phyloP scores from a whole-genome alignment of 1,284 basidiomycete genomes.

The Trametes pubescens region DNA sequence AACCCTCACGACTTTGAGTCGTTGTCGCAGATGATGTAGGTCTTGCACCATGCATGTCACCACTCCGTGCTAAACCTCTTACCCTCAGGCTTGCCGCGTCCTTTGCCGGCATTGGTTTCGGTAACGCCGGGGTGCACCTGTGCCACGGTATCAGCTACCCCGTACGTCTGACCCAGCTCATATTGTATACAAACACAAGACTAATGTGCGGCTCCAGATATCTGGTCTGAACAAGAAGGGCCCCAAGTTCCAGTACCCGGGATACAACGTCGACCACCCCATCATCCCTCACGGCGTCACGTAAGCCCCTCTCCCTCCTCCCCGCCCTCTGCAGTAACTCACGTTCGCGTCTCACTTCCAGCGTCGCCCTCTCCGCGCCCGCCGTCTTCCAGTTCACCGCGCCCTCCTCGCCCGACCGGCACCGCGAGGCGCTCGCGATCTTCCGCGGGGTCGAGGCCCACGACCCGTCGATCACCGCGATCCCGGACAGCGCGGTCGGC shows the following conservation, averaged over 20 bases:
- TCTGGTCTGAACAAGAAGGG: constrained; percentile 96
- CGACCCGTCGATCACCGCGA: constrained; percentile 74
- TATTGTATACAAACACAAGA: neutral
- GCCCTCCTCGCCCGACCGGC: constrained; percentile 89
- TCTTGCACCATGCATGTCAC: constrained; percentile 10
- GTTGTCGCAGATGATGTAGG: constrained; percentile 90
- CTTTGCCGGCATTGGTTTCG: constrained; percentile 95
- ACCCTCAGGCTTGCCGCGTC: constrained; percentile 77
- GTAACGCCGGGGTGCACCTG: constrained; percentile 93
- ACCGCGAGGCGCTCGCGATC: constrained; percentile 88
- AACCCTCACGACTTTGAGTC: constrained; percentile 86
- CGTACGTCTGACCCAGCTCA: constrained; percentile 48
- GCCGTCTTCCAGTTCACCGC: constrained; percentile 95
- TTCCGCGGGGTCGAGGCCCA: constrained; percentile 75
- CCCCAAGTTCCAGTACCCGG: constrained; percentile 88
- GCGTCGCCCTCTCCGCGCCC: constrained; percentile 90
- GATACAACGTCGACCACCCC: constrained; percentile 82
- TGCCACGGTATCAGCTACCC: constrained; percentile 91
- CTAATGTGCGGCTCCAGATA: constrained; percentile 61
- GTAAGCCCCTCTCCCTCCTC: constrained; percentile 45
- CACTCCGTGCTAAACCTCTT: constrained; percentile 6
- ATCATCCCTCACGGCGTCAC: constrained; percentile 94
- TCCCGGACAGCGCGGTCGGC: constrained; percentile 88
- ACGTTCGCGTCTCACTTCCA: constrained; percentile 12
- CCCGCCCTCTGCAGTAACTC: neutral